Base-by-base conservation (phyloP, 2,329 filamentous ascomycete genomes). In the Verticillium zaregamsianum region DNA sequence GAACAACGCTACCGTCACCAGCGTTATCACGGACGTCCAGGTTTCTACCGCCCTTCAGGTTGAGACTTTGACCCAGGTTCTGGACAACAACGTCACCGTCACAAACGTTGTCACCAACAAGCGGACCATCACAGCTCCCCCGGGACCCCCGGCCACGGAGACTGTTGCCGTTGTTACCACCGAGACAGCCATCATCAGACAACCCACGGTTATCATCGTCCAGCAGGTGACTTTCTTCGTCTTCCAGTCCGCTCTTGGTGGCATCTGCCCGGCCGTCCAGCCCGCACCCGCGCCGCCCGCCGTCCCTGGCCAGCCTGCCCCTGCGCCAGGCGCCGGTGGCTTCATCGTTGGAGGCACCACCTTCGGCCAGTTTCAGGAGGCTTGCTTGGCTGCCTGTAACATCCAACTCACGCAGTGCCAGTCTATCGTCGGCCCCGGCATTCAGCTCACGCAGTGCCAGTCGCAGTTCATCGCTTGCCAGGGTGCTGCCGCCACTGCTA, bases 371-470 rank as follows among this genome's bases (percentile, higher is more conserved):
- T 66, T 66, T 59, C 63, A 66, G 52, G 61, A 62, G 28, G 64
- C 64, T 23, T 64, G 63, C 35, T 45, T 54, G 37, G 64, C 64
- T 17, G 64, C 64, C 31, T 66, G 64, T 35, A 61, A 61, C 54
- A 66, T 66, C 28, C 64, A 66, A 55, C 59, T 66, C 31, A 60
- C 55, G 39, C 63, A 64, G 61, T 66, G 64, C 59, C 63, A 65
- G 59, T 61, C 59, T 45, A 59, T 66, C 59, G 59, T 61, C n/a
- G 64, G 64, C 25, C 57, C 59, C 49, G 61, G 59, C 57, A 63
- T 66, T 55, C 59, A 63, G 57, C 49, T 66, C n/a, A 65, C 64
- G 7, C 64, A 66, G 61, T 66, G 64, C 61, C 63, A 64, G 63
- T 63, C 64, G 20, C 64, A 66, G 35, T 57, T 65, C 20, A 25